These are phyloP conservation scores for Penicillium psychrofluorescens DNA, from an alignment of 495 filamentous ascomycete species.

Conservation along the genomic window DNA sequence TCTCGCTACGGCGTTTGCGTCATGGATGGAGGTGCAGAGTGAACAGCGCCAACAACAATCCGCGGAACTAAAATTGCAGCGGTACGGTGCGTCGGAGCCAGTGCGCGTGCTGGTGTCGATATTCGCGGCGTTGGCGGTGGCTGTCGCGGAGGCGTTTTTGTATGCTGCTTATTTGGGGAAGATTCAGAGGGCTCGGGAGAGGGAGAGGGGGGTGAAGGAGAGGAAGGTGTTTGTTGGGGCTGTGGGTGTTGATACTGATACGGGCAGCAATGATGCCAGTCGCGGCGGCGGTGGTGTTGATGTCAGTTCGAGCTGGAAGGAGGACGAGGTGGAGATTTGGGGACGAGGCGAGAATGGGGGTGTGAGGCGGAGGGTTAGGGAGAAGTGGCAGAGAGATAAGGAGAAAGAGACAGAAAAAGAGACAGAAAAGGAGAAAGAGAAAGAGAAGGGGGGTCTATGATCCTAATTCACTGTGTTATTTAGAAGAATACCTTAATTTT, in stretches of 20 bases:
- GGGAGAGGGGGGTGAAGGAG: slow-evolving; percentile 58
- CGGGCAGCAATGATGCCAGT: too few relatives aligned
- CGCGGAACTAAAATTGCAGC: slow-evolving; percentile 20
- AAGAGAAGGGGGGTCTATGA: slow-evolving; percentile 9
- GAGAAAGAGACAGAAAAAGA: not conserved
- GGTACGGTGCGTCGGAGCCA: slow-evolving; percentile 23
- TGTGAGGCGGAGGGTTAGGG: slow-evolving; percentile 34
- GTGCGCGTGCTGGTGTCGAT: slow-evolving; percentile 34
- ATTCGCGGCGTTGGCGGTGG: slow-evolving; percentile 50
- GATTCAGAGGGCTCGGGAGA: slow-evolving; percentile 61
- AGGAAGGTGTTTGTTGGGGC: slow-evolving; percentile 61
- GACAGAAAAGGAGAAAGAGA: not conserved
- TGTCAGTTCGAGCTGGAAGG: slow-evolving; percentile 6
- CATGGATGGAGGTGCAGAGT: slow-evolving; percentile 48
- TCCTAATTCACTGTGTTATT: not conserved
- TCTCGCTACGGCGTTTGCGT: slow-evolving; percentile 29
- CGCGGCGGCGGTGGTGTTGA: not conserved
- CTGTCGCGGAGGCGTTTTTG: slow-evolving; percentile 78
- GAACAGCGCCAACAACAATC: slow-evolving; percentile 30
- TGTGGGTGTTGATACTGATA: slow-evolving; percentile 17
- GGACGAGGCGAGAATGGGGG: slow-evolving; percentile 40
- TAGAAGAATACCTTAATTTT: not conserved
- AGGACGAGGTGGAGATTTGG: slow-evolving; percentile 37
- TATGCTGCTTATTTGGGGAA: slow-evolving; percentile 82
- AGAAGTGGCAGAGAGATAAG: slow-evolving; percentile 29